Conservation (phyloP, 2,329 filamentous ascomycete species). For the Aspergillus sp. region DNA sequence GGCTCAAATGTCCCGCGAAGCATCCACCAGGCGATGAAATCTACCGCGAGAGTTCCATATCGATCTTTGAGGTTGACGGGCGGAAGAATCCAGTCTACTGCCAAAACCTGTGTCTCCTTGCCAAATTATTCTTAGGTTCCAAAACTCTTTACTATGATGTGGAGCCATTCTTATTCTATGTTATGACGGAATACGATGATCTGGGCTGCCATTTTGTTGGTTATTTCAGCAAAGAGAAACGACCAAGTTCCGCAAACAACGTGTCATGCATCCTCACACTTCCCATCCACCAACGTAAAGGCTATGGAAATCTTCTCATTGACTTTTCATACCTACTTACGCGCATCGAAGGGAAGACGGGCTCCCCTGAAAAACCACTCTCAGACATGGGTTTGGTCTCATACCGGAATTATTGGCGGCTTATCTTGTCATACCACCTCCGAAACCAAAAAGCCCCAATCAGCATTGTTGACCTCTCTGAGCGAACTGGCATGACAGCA, state of each 20-base stretch:
- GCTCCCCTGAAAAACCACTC: conserved; percentile 92
- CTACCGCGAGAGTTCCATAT: conserved; percentile 88
- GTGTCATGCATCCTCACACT: conserved; percentile 95
- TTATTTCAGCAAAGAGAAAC: conserved; percentile 99
- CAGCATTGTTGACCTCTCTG: conserved; percentile 57
- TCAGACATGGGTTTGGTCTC: conserved; percentile 98
- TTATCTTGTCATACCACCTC: conserved; percentile 81
- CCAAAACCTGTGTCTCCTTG: conserved; percentile 87
- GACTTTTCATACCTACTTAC: conserved; percentile 98
- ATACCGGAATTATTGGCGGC: conserved; percentile 94
- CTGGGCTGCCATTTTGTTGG: conserved; percentile 93
- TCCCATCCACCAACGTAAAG: conserved; percentile 94
- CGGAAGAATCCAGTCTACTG: conserved; percentile 93
- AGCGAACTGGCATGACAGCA: conserved; percentile 88
- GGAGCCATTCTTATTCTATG: conserved; percentile 98
- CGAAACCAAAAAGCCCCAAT: conserved; percentile 56
- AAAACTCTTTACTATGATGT: conserved; percentile 99
- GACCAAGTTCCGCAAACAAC: conserved; percentile 90
- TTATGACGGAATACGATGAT: conserved; percentile 87
- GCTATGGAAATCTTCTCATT: conserved; percentile 93
- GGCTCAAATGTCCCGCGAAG: conserved; percentile 92
- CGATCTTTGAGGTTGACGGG: conserved; percentile 96
- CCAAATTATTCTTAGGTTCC: conserved; percentile 94
- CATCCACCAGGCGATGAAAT: conserved; percentile 97
- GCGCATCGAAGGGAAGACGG: conserved; percentile 85